Base-by-base conservation (phyloP, 2,329 filamentous ascomycete species). In the Coccinonectria pachysandricola region DNA sequence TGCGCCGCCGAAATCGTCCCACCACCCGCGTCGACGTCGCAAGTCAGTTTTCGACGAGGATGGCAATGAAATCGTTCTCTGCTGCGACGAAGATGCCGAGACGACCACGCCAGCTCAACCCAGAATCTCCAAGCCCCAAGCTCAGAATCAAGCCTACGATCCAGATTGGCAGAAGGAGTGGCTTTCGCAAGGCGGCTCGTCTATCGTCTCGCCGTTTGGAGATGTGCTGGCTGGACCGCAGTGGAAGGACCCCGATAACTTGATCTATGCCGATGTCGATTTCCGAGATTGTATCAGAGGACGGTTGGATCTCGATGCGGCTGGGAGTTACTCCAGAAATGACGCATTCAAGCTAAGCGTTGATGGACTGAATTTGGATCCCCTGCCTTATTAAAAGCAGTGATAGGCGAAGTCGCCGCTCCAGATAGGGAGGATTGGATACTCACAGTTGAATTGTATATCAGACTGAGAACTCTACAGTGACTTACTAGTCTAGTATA, bases 201-300 rank as follows among this genome's bases (percentile, higher is more conserved):
- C 75, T 43, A 88, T 96, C 39, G 63, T 92, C 14, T 77, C 72
- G 7, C 86, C 87, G 0, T 64, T 79, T 21, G 88, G 87, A 0
- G 71, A 87, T n/a, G 73, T 88, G 0, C 56, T 94, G 2, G 74
- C 74, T 2, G 85, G 81, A 0, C 87, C 87, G 1, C 61, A 91
- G 32, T 94, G 86, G 86, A 82, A 93, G 32, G 77, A 87, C 34
- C 56, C 78, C 29, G 64, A 72, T 4, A 70, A 73, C 0, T 52
- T 94, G 15, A 57, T 86, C 26, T 70, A 71, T 17, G 65, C 72
- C 1, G 82, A 91, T 37, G 77, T 87, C 4, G 85, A 95, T 46
- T 79, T 95, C 45, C 81, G 92, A 24, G 85, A 94, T 40, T 94
- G 87, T 43, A 71, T 86, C 39, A 66, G 83, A 7, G 87, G 86